Percentiles rank a stretch among this genome's conserved stretches.
Evolutionary conservation across 257 asterid species (phyloP).

Genomic region (Penstemon eatonii): DNA sequence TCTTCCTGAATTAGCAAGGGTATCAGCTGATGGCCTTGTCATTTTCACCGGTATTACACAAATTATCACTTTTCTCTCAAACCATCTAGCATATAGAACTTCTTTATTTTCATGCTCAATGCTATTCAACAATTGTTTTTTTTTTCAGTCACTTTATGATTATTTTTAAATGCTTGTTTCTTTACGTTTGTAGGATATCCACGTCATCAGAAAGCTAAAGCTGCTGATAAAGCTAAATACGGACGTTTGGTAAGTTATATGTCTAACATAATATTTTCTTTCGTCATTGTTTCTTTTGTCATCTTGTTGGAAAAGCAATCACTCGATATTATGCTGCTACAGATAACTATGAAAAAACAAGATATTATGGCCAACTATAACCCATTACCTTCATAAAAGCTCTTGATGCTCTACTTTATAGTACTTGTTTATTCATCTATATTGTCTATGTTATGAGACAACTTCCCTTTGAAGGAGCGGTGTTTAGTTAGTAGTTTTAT

Average conservation of each 20-base stretch:
- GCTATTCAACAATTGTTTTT: neutral
- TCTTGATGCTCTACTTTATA: neutral
- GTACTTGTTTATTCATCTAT: neutral
- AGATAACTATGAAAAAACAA: neutral
- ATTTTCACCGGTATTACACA: slow-evolving; percentile 46
- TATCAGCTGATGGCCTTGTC: slow-evolving; percentile 49
- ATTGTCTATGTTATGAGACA: neutral
- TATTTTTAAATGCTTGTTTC: neutral
- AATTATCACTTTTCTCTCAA: neutral
- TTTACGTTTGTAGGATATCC: slow-evolving; percentile 52
- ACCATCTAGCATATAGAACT: neutral
- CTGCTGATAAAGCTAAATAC: slow-evolving; percentile 47
- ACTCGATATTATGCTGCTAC: neutral
- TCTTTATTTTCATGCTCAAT: neutral
- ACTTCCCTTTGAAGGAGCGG: neutral
- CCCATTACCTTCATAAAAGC: neutral
- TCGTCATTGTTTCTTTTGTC: too few species aligned
- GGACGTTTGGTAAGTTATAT: slow-evolving; percentile 61
- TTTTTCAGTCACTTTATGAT: neutral
- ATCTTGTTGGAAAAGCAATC: slow-evolving; percentile 13
- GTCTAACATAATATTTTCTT: too few species aligned
- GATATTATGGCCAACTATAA: neutral
- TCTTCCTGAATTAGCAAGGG: slow-evolving; percentile 51
- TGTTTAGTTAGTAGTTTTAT: neutral
- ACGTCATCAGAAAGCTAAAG: slow-evolving; percentile 48